These are phyloP conservation scores for Ustilago shanxiensis DNA, from an alignment of 1,284 basidiomycete species.

Conservation along the genomic window DNA sequence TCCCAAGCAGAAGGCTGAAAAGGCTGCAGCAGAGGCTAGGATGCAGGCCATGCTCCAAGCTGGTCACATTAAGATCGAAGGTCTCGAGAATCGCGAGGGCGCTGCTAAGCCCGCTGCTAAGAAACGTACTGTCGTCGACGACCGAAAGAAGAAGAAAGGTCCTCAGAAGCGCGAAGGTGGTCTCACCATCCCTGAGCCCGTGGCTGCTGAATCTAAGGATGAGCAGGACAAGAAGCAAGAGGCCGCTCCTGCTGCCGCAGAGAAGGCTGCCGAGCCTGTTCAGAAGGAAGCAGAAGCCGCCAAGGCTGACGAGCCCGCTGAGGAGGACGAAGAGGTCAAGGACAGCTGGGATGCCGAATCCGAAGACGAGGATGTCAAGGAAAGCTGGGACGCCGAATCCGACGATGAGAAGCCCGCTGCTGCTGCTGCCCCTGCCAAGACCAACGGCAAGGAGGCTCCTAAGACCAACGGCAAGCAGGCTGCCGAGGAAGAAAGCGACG, in stretches of 20 bases:
- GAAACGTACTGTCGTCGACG: constrained; percentile 80
- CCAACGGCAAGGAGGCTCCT: constrained; percentile 25
- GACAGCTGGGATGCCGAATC: constrained; percentile 46
- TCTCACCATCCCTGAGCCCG: constrained; percentile 50
- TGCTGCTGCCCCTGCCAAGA: constrained; percentile 22
- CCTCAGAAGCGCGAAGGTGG: constrained; percentile 73
- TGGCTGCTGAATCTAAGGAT: constrained; percentile 25
- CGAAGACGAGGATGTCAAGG: constrained; percentile 68
- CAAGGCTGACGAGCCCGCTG: constrained; percentile 65
- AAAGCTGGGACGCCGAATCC: constrained; percentile 42
- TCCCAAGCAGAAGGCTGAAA: constrained; percentile 92
- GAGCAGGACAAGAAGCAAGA: constrained; percentile 23
- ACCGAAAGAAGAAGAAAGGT: constrained; percentile 84
- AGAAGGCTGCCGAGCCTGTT: constrained; percentile 50
- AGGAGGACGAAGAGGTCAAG: constrained; percentile 59
- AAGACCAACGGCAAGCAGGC: constrained; percentile 17
- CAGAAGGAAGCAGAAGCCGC: constrained; percentile 58
- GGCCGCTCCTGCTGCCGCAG: constrained; percentile 10
- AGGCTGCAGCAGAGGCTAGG: constrained; percentile 88
- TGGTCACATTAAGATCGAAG: constrained; percentile 87
- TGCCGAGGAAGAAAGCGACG: constrained; percentile 14
- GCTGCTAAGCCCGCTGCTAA: constrained; percentile 68
- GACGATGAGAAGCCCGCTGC: constrained; percentile 58
- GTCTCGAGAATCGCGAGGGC: constrained; percentile 75
- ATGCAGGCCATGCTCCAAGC: constrained; percentile 90